Percentiles rank a stretch among this genome's conserved stretches.
Conservation (phyloP, 257 asterid species). For the Vinca minor region DNA sequence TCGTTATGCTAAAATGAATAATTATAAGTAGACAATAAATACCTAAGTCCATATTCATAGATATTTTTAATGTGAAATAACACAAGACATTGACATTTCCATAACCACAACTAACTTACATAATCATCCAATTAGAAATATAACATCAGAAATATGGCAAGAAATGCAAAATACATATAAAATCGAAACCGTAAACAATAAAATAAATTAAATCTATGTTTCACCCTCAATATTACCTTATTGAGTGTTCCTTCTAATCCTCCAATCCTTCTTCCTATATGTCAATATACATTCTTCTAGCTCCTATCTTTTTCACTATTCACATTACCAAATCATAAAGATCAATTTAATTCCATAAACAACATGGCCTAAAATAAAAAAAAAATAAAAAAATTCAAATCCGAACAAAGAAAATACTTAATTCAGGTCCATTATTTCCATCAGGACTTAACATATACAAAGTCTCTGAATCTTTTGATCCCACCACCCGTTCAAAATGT, state of each 20-base stretch:
- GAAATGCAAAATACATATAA: not conserved
- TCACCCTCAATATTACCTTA: not conserved
- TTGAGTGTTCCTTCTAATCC: not conserved
- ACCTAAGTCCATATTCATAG: too few relatives aligned
- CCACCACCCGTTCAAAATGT: constrained; percentile 63
- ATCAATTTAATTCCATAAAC: not conserved
- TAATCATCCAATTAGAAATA: too few relatives aligned
- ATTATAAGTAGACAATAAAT: too few relatives aligned
- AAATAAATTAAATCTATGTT: not conserved
- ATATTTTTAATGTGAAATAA: too few relatives aligned
- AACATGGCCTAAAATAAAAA: not conserved
- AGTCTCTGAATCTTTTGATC: constrained; percentile 79
- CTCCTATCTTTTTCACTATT: not conserved
- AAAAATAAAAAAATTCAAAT: constrained; percentile 18
- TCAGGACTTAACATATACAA: constrained; percentile 86
- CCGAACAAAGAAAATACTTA: constrained; percentile 86
- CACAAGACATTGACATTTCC: too few relatives aligned
- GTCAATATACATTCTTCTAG: not conserved
- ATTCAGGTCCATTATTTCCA: constrained; percentile 68
- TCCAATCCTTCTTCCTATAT: not conserved
- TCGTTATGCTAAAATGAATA: too few relatives aligned
- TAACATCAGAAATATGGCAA: not conserved
- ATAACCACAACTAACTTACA: too few relatives aligned
- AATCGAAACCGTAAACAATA: not conserved
- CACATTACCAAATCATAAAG: not conserved